Evolutionary conservation across 352 stramenopile species (phyloP), one percentile per base, ranked within the genome.

Genomic region (Globisporangium barbulae): DNA sequence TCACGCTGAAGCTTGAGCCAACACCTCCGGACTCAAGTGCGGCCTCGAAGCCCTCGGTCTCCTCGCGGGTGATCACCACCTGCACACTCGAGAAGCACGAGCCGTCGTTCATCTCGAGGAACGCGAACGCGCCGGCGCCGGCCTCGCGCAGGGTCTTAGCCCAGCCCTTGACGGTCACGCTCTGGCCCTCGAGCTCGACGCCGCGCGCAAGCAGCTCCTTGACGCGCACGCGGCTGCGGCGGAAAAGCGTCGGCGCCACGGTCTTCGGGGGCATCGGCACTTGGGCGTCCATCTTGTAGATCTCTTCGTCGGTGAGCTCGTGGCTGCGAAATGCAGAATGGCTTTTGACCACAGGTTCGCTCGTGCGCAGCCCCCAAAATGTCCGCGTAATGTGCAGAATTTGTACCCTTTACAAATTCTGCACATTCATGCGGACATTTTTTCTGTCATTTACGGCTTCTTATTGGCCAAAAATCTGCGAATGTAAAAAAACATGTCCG

Each of bases 81-180:
- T 98, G 94, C 56, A 98, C 68, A 6, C 81, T 85, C 41, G 75
- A 71, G 55, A 94, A 88, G 71, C 77, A 91, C 54, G 92, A 98
- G 57, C 96, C 96, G 69, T 99, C 96, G 75, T 97, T 98, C 50
- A 99, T 69, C 75, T 98, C 93, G 37, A 99, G 72, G 72, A 99
- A 99, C 48, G 94, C 78, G 49, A 98, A 88, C 44, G 91, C 80
- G 37, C 89, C 91, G 47, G 96, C 95, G 53, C 86, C 88, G 12
- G 88, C 91, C 58, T 96, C 86, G 10, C 94, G 88, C 37, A 96
- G 71, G 33, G 94, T 98, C 70, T 97, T 92, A 47, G 90, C 83
- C 96, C 96, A 99, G 31, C 96, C 96, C 68, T 95, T 96, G 62
- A 99, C 89, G 13, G 82, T 96, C 35, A 98, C 82, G 28, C 76